Conservation (phyloP, 768 basidiomycete genomes). For the Boletales sp. region DNA sequence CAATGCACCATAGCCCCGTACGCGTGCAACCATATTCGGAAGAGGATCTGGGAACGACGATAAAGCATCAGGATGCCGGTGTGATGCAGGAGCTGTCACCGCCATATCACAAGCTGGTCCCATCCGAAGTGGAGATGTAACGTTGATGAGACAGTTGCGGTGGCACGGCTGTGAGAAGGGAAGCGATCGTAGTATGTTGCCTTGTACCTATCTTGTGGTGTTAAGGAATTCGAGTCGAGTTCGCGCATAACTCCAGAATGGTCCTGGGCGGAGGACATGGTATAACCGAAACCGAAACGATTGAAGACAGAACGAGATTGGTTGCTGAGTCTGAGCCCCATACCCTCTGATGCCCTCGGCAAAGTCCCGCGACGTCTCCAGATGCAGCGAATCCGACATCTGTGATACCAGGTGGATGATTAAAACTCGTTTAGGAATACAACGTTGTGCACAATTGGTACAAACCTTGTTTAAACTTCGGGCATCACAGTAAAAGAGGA, state of each 20-base stretch:
- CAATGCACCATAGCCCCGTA: neutral
- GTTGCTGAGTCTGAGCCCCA: constrained; percentile 83
- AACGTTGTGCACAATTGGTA: neutral
- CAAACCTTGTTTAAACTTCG: constrained; percentile 91
- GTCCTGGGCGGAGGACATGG: neutral
- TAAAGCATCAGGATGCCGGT: constrained; percentile 17
- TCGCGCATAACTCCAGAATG: neutral
- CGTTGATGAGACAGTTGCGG: neutral
- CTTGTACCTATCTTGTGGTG: neutral
- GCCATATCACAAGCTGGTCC: constrained; percentile 20
- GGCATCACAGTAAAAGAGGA: constrained; percentile 95
- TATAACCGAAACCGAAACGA: constrained; percentile 6
- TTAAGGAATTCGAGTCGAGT: neutral
- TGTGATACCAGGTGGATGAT: constrained; percentile 59
- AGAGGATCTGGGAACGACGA: neutral
- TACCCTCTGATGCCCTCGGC: constrained; percentile 92
- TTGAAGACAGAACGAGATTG: neutral
- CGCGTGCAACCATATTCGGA: neutral
- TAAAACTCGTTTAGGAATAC: neutral
- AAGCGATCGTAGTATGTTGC: no score
- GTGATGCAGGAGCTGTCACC: constrained; percentile 22
- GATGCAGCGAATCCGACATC: constrained; percentile 73
- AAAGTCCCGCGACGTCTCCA: constrained; percentile 86
- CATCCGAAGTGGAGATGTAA: neutral
- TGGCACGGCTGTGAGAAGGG: neutral